These are phyloP conservation scores for Lichenothelia convexa DNA, from an alignment of 495 filamentous ascomycete genomes.

Conservation along the genomic window DNA sequence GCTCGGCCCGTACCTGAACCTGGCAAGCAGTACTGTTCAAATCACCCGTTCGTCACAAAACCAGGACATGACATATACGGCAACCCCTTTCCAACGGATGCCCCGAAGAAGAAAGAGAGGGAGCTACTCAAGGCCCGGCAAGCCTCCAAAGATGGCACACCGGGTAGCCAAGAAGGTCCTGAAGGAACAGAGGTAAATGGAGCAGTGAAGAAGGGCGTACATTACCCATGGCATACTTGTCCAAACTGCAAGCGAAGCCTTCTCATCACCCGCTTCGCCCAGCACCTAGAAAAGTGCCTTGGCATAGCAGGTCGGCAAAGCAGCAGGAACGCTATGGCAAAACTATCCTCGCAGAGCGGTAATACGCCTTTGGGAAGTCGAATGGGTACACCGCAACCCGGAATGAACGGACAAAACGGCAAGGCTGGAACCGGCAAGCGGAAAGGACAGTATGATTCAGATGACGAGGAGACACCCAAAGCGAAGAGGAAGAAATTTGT, in stretches of 20 bases:
- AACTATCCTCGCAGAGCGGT: slow-evolving; percentile 13
- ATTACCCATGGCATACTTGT: slow-evolving; percentile 56
- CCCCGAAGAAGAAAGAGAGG: slow-evolving; percentile 33
- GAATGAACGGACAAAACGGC: too few relatives aligned
- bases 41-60: slow-evolving; percentile 51
- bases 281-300: slow-evolving; percentile 68
- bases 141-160: slow-evolving; percentile 14
- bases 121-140: slow-evolving; percentile 16
- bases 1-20: slow-evolving; percentile 13
- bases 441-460: slow-evolving; percentile 35
- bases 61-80: slow-evolving; percentile 70
- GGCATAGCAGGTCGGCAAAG: slow-evolving; percentile 53
- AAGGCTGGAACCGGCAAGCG: slow-evolving; percentile 28
- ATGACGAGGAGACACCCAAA: slow-evolving; percentile 27
- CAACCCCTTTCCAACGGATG: slow-evolving; percentile 48
- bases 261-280: slow-evolving; percentile 41
- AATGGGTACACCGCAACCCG: slow-evolving; percentile 41
- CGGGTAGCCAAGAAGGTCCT: slow-evolving; percentile 16
- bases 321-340: slow-evolving; percentile 29
- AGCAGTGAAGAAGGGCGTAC: slow-evolving; percentile 24
- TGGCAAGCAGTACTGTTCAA: slow-evolving; percentile 46
- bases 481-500: slow-evolving; percentile 35
- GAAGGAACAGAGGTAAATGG: slow-evolving; percentile 19
- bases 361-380: slow-evolving; percentile 33
- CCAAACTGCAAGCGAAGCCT: slow-evolving; percentile 43